Evolutionary conservation across 2,329 filamentous ascomycete genomes (phyloP).

Genomic region (Colletotrichum echinochloae): DNA sequence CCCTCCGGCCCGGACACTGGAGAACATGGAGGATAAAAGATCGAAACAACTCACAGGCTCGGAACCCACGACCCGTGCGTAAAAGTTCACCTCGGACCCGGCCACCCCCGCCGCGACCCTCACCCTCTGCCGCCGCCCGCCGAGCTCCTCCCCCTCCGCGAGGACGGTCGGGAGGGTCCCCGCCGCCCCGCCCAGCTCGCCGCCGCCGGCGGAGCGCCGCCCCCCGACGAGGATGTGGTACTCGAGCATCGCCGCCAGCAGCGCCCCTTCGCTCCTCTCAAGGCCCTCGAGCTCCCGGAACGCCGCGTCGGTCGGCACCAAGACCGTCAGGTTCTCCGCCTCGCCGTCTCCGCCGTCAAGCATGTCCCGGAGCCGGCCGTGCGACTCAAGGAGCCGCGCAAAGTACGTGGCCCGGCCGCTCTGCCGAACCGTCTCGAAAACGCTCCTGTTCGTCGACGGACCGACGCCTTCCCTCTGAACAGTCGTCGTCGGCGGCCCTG

Average conservation of each 20-base stretch:
- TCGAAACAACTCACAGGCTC: constrained; percentile 10
- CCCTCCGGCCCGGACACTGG: neutral
- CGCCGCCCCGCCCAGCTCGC: neutral
- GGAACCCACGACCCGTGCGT: neutral
- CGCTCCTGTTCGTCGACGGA: neutral
- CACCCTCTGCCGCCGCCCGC: constrained; percentile 7
- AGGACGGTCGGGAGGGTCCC: constrained; percentile 1
- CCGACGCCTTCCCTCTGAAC: neutral
- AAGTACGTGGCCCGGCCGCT: neutral
- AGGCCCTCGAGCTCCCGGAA: constrained; percentile 1
- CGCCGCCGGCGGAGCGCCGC: neutral
- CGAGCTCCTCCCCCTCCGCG: constrained; percentile 1
- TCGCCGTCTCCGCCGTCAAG: neutral
- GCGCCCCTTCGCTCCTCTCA: neutral
- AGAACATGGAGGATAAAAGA: neutral
- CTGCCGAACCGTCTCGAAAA: constrained; percentile 4
- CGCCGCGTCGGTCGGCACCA: constrained; percentile 27
- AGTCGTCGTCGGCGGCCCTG: neutral
- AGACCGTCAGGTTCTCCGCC: neutral
- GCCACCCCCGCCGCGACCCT: neutral
- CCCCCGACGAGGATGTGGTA: constrained; percentile 26
- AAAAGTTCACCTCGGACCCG: constrained; percentile 13
- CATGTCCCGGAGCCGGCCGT: neutral
- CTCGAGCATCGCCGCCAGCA: constrained; percentile 57
- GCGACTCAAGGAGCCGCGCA: constrained; percentile 8